Percentiles rank a stretch among this genome's conserved stretches.
phyloP scores from a whole-genome alignment of 129 eudicot species.

The Chrysanthemum seticuspe region DNA sequence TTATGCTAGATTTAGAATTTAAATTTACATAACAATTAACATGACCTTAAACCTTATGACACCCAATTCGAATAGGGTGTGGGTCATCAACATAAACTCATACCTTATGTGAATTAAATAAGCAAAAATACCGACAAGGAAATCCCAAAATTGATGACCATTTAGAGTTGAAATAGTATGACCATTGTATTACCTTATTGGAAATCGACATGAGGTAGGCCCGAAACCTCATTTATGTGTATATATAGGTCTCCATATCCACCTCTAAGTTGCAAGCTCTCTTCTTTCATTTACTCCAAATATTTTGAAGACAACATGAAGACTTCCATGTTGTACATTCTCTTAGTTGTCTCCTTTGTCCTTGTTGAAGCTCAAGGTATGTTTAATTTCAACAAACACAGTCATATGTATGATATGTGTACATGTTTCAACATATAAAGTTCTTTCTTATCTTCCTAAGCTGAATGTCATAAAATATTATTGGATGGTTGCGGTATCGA shows the following conservation, averaged over 20 bases:
- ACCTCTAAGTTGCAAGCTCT: constrained; percentile 11
- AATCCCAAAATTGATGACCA: neutral
- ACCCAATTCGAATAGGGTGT: too few species aligned
- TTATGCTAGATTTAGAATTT: too few species aligned
- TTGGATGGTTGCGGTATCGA: too few species aligned
- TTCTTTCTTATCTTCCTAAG: neutral
- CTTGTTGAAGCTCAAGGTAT: constrained; percentile 64
- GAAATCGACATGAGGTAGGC: constrained; percentile 19
- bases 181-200: constrained; percentile 22
- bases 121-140: neutral
- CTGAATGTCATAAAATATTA: neutral
- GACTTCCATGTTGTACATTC: constrained; percentile 28
- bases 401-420: neutral
- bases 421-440: neutral
- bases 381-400: neutral
- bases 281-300: constrained; percentile 14
- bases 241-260: constrained; percentile 28
- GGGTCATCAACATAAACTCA: too few species aligned
- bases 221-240: constrained; percentile 26
- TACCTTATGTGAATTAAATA: too few species aligned
- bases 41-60: too few species aligned
- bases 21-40: too few species aligned
- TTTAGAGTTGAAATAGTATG: constrained; percentile 10
- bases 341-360: constrained; percentile 40
- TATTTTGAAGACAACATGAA: constrained; percentile 34